phyloP scores from a whole-genome alignment of 768 basidiomycete species.

The Mycena capillaripes region DNA sequence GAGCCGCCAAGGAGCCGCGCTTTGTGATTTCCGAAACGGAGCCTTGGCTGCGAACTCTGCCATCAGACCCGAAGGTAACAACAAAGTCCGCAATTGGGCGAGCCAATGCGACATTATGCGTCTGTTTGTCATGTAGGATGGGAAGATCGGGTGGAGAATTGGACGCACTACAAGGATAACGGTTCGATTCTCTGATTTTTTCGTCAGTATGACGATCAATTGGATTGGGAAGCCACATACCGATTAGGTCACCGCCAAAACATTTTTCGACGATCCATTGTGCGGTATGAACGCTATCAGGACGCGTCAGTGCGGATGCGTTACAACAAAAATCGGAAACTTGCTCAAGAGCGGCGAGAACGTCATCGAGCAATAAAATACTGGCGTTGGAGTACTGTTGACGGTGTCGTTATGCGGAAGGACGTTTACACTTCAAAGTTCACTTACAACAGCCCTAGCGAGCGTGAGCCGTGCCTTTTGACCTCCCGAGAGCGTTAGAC shows the following conservation, averaged over 20 bases:
- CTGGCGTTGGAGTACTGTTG: constrained; percentile 60
- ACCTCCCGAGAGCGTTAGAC: constrained; percentile 47
- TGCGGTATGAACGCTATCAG: constrained; percentile 57
- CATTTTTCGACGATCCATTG: constrained; percentile 64
- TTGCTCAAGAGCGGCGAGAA: constrained; percentile 68
- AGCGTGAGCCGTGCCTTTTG: constrained; percentile 64
- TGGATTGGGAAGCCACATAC: constrained; percentile 27
- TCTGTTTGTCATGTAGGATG: constrained; percentile 42
- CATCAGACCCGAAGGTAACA: constrained; percentile 58
- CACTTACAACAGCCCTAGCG: constrained; percentile 53
- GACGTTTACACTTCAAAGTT: constrained; percentile 35
- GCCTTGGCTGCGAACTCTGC: constrained; percentile 58
- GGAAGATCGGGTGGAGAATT: not conserved
- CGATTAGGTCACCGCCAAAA: constrained; percentile 56
- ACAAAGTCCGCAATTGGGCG: constrained; percentile 59
- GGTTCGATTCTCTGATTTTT: constrained; percentile 45
- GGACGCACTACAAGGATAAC: constrained; percentile 62
- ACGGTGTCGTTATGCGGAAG: no score
- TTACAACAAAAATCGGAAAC: not conserved
- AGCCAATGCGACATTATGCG: constrained; percentile 62
- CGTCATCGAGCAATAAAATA: constrained; percentile 79
- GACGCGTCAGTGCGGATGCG: constrained; percentile 36
- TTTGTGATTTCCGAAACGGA: constrained; percentile 54
- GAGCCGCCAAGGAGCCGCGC: constrained; percentile 55
- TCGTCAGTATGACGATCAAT: not conserved